phyloP scores from a whole-genome alignment of 176 grass and related monocot species.

The Ensete glaucum region DNA sequence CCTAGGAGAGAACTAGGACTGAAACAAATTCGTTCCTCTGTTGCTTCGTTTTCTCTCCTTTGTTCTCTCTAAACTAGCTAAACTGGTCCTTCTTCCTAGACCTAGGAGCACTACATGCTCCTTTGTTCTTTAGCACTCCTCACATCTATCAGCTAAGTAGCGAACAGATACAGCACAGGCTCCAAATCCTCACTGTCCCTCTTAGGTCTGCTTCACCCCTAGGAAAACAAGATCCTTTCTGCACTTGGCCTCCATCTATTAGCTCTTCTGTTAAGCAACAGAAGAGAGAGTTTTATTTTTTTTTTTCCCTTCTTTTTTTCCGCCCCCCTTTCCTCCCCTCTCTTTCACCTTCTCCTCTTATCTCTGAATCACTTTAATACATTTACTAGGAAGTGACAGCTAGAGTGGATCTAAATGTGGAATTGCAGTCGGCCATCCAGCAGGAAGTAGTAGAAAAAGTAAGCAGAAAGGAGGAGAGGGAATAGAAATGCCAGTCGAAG shows the following conservation, averaged over 20 bases:
- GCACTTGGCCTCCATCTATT: not conserved
- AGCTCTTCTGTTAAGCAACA: not conserved
- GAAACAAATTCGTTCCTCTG: no score
- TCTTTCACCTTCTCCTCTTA: not conserved
- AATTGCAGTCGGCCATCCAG: no score
- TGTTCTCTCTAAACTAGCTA: no score
- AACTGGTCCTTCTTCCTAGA: not conserved
- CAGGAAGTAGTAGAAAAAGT: no score
- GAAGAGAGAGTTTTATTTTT: not conserved
- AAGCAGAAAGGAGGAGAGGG: not conserved
- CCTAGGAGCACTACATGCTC: not conserved
- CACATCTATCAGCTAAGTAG: not conserved
- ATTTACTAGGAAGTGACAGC: no score
- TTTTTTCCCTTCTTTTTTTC: no score
- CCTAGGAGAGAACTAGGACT: no score
- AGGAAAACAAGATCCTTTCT: not conserved
- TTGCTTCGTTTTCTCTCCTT: not conserved
- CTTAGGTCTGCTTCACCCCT: not conserved
- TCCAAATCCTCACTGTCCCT: not conserved
- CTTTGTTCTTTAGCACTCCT: slow-evolving; percentile 1
- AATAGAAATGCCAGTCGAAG: not conserved
- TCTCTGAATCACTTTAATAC: no score
- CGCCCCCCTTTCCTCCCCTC: no score
- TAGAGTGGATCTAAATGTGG: no score
- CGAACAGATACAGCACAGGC: not conserved